Base-by-base conservation (phyloP, 164 flowering plant species). In the Buxus sempervirens region DNA sequence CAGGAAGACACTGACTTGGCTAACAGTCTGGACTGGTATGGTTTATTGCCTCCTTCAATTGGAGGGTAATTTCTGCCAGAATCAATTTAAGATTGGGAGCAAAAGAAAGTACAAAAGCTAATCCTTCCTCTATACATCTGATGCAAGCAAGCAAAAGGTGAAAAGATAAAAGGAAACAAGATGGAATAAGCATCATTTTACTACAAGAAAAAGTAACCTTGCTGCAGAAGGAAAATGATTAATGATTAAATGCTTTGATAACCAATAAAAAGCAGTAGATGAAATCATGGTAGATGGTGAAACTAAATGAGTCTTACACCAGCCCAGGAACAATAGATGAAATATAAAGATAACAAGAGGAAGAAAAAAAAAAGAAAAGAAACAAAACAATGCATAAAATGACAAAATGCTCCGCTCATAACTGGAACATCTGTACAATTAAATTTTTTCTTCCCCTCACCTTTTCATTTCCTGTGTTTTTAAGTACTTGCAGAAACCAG, bases 131-230 rank as follows among this genome's bases (percentile, higher is more conserved):
- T 16, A 6, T 3, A 16, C 19, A n/a, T 21, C 21, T 54, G 21
- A 54, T 54, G 22, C 56, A 54, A 54, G n/a, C 7, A 32, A 32
- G 7, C 4, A 6, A 21, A 58, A 20, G 62, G 27, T 12, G 12
- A 63, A 32, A 49, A 73, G 32, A 41, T 55, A 58, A 54, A 57
- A 21, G 57, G 19, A 73, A 16, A 42, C 24, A 15, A 24, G 14
- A 65, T 73, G 60, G 69, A 68, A 51, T 64, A 60, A 63, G 60
- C 65, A 68, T 63, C 72, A 73, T 68, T 58, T 54, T 51, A 58
- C 36, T 23, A 32, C 67, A 68, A 27, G 41, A 64, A 42, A 68
- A 18, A 58, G 64, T 42, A 63, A 73, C 53, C 68, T 32, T 49
- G 32, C 63, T 63, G 64, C 51, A 54, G 58, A 68, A 58, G 63